Conservation (phyloP, 192 early-diverging fungal genomes). For the Rhizophagus sp. region DNA sequence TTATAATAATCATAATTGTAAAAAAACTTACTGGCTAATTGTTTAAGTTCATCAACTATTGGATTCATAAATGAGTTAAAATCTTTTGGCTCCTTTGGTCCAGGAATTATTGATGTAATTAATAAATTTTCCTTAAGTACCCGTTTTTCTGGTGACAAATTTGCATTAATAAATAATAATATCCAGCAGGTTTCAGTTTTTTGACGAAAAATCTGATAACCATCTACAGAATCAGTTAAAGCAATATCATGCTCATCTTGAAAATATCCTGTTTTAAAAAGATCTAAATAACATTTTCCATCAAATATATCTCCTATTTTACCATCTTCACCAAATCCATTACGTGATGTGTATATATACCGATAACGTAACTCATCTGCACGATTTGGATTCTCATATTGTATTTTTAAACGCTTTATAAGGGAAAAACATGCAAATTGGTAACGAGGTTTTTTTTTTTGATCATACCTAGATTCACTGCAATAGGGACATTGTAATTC, state of each 20-base stretch:
- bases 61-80: no score
- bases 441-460: neutral
- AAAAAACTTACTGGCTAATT: no score
- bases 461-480: neutral
- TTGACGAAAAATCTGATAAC: slow-evolving; percentile 12
- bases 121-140: no score
- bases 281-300: neutral
- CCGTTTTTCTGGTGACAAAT: no score
- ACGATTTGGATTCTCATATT: neutral
- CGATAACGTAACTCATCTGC: neutral
- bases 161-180: neutral
- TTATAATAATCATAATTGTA: no score
- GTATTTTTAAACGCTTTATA: neutral
- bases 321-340: neutral
- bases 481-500: neutral
- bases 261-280: neutral
- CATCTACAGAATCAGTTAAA: neutral
- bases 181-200: neutral
- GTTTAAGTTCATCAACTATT: no score
- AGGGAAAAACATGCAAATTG: slow-evolving; percentile 4
- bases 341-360: neutral
- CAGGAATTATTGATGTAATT: no score
- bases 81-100: no score
- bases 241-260: slow-evolving; percentile 1
- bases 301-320: slow-evolving; percentile 16